These are phyloP conservation scores for Neofusicoccum umdonicola DNA, from an alignment of 2,329 filamentous ascomycete genomes.

Conservation along the genomic window DNA sequence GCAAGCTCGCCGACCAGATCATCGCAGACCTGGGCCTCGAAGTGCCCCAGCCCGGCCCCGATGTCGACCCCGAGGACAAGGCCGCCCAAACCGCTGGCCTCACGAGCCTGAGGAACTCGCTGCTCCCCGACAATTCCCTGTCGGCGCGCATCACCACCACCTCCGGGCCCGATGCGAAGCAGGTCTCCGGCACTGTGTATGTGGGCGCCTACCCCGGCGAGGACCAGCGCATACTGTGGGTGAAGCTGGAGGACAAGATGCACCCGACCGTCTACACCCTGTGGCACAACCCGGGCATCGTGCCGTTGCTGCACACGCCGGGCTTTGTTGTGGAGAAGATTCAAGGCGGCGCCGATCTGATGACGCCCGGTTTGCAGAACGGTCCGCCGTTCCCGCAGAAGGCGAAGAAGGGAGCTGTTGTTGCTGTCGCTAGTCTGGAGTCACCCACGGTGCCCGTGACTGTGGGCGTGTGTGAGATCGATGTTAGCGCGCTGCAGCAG, in stretches of 20 bases:
- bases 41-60: constrained; percentile 39
- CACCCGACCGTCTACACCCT: constrained; percentile 62
- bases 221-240: constrained; percentile 63
- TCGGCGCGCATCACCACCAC: constrained; percentile 66
- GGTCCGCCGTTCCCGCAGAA: constrained; percentile 62
- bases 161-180: constrained; percentile 58
- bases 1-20: constrained; percentile 66
- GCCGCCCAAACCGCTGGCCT: constrained; percentile 44
- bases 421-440: constrained; percentile 62
- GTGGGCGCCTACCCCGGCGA: constrained; percentile 56
- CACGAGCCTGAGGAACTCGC: constrained; percentile 55
- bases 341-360: constrained; percentile 63
- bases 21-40: constrained; percentile 60
- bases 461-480: constrained; percentile 64
- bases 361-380: constrained; percentile 65
- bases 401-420: constrained; percentile 59
- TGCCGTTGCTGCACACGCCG: constrained; percentile 64
- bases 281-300: constrained; percentile 61
- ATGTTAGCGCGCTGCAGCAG: constrained; percentile 54
- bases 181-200: constrained; percentile 64
- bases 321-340: constrained; percentile 62
- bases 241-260: constrained; percentile 58
- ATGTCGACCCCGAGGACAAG: constrained; percentile 43
- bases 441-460: constrained; percentile 61
- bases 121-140: constrained; percentile 62